A percentile compares a stretch with the other conserved stretches of the same genome.
phyloP scores from a whole-genome alignment of 805 yeast genomes.

The Pichia heedii region DNA sequence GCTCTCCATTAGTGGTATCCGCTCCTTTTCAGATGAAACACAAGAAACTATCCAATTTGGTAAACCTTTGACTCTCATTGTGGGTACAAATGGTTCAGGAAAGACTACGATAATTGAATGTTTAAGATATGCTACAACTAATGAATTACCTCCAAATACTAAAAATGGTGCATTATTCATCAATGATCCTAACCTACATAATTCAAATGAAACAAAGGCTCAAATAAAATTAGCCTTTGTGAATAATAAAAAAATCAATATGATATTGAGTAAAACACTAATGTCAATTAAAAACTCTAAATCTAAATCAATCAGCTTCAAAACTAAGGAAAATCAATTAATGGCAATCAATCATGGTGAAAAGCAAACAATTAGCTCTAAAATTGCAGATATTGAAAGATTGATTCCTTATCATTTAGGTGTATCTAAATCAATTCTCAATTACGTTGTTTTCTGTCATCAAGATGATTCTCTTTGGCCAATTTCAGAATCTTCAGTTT shows the following conservation, averaged over 20 bases:
- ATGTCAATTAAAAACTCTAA: slow-evolving; percentile 55
- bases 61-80: slow-evolving; percentile 82
- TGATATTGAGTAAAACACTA: slow-evolving; percentile 84
- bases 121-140: slow-evolving; percentile 87
- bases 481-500: slow-evolving; percentile 74
- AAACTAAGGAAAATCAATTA: slow-evolving; percentile 85
- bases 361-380: slow-evolving; percentile 66
- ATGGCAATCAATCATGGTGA: slow-evolving; percentile 55
- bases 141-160: slow-evolving; percentile 90
- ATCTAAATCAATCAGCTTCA: slow-evolving; percentile 52
- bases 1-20: slow-evolving; percentile 74
- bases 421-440: slow-evolving; percentile 77
- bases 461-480: slow-evolving; percentile 99
- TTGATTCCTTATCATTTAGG: slow-evolving; percentile 81
- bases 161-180: slow-evolving; percentile 88
- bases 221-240: slow-evolving; percentile 84
- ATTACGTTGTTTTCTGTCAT: slow-evolving; percentile 92
- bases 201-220: slow-evolving; percentile 72
- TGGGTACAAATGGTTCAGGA: slow-evolving; percentile 95
- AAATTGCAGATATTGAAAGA: slow-evolving; percentile 74
- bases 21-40: slow-evolving; percentile 83
- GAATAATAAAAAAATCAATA: slow-evolving; percentile 59
- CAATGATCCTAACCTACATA: slow-evolving; percentile 79
- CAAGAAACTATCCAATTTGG: slow-evolving; percentile 85
- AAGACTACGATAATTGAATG: slow-evolving; percentile 96